These are phyloP conservation scores for Solanum hybrid DNA, from an alignment of 305 asterid genomes.

Conservation along the genomic window DNA sequence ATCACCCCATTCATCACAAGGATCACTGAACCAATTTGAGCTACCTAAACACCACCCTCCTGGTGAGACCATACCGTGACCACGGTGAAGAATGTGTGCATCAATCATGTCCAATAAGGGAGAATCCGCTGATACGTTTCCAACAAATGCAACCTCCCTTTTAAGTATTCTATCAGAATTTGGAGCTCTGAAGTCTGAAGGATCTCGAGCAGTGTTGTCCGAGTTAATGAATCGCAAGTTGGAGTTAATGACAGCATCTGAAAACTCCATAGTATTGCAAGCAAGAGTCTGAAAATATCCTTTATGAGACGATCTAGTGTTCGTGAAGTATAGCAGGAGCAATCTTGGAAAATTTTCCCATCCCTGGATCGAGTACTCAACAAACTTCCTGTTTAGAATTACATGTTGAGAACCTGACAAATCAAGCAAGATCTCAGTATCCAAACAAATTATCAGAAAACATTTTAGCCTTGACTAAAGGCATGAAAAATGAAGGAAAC, in stretches of 20 bases:
- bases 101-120: constrained; percentile 27
- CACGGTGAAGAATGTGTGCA: constrained; percentile 19
- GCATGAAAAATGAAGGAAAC: neutral
- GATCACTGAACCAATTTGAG: constrained; percentile 18
- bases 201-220: neutral
- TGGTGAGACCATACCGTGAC: constrained; percentile 15
- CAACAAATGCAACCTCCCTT: constrained; percentile 27
- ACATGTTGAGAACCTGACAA: constrained; percentile 32
- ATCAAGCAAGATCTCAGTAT: neutral
- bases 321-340: constrained; percentile 30
- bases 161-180: constrained; percentile 7
- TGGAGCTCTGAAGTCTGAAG: neutral
- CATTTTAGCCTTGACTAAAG: neutral
- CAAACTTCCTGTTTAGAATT: constrained; percentile 22
- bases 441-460: neutral
- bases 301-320: constrained; percentile 23
- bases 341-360: constrained; percentile 36
- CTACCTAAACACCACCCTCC: constrained; percentile 40
- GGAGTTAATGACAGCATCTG: constrained; percentile 24
- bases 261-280: constrained; percentile 20
- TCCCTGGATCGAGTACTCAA: constrained; percentile 21
- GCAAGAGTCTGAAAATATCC: constrained; percentile 33
- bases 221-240: constrained; percentile 16
- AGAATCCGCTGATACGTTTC: constrained; percentile 11
- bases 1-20: constrained; percentile 31